Evolutionary conservation across 2,329 filamentous ascomycete species (phyloP), one percentile per base, ranked within the genome.

Genomic region (Aspergillus ibericus): DNA sequence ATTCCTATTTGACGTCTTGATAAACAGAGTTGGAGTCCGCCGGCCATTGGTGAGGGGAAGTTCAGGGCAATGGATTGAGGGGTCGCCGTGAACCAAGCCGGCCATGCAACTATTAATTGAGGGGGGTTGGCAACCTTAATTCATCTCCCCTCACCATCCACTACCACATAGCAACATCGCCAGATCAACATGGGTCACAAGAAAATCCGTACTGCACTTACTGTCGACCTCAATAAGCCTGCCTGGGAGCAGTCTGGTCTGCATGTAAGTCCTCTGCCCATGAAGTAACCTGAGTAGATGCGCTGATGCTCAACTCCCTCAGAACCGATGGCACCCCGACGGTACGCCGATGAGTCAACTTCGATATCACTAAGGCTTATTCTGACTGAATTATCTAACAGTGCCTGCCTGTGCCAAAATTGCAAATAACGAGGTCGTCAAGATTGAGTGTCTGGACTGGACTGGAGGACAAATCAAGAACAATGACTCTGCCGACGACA

Each of bases 271-370:
- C 22, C 22, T 25, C 60, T 57, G 8, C 8, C 67, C 60, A 51
- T 61, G 53, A 9, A 63, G 16, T 18, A 20, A 18, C 22, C 40
- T 35, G 2, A 35, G 34, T 46, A 34, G 18, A 22, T 32, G 52
- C 40, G 59, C 32, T 57, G 18, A 58, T 62, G n/a, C 63, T 32
- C 44, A 50, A 56, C 5, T 34, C n/a, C 18, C 13, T 18, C 64
- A 92, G 89, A 97, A 97, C 70, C 83, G 92, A 73, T 96, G 92
- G 93, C 93, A 97, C 71, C 93, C 93, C 35, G 92, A 96, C 64
- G 88, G 91, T 92, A 81, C 53, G 36, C 9, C 12, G 9, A 22
- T 32, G 29, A 32, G 29, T 32, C 9, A 9, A 10, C 9, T 10
- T 9, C 29, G 4, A 32, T 32, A 32, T 32, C 29, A 32, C 8